These are phyloP conservation scores for Picea abies DNA, from an alignment of 83 land plant genomes.

Conservation along the genomic window DNA sequence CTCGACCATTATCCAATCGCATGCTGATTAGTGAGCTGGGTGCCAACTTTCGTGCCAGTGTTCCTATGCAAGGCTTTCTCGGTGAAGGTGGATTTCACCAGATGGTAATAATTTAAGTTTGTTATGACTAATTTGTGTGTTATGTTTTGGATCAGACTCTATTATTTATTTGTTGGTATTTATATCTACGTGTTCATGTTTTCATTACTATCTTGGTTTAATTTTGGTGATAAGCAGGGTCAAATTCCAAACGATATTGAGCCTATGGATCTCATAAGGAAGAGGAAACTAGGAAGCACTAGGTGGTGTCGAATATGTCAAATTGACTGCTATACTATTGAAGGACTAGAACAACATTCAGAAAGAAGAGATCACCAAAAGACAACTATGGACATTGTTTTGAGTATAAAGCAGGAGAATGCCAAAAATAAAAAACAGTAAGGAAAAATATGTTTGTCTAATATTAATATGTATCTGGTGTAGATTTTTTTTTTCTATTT, in stretches of 20 bases:
- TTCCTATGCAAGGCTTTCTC: slow-evolving; percentile 22
- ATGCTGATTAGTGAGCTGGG: slow-evolving; percentile 23
- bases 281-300: slow-evolving; percentile 51
- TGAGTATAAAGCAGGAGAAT: too few species aligned
- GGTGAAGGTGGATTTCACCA: slow-evolving; percentile 19
- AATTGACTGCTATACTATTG: slow-evolving; percentile 76
- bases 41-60: slow-evolving; percentile 36
- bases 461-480: too few species aligned
- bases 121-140: background rate
- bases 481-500: too few species aligned
- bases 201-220: background rate
- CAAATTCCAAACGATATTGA: slow-evolving; percentile 40
- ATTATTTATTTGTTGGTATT: background rate
- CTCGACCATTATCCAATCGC: slow-evolving; percentile 20
- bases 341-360: slow-evolving; percentile 68
- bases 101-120: background rate
- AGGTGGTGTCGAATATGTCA: slow-evolving; percentile 87
- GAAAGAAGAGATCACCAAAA: slow-evolving; percentile 23
- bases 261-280: slow-evolving; percentile 48
- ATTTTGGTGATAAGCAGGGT: background rate
- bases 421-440: too few species aligned
- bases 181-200: background rate
- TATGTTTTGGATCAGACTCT: too few species aligned
- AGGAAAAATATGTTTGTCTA: too few species aligned
- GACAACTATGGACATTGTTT: too few species aligned